Base-by-base conservation (phyloP, 768 basidiomycete genomes). In the Hericium erinaceus region DNA sequence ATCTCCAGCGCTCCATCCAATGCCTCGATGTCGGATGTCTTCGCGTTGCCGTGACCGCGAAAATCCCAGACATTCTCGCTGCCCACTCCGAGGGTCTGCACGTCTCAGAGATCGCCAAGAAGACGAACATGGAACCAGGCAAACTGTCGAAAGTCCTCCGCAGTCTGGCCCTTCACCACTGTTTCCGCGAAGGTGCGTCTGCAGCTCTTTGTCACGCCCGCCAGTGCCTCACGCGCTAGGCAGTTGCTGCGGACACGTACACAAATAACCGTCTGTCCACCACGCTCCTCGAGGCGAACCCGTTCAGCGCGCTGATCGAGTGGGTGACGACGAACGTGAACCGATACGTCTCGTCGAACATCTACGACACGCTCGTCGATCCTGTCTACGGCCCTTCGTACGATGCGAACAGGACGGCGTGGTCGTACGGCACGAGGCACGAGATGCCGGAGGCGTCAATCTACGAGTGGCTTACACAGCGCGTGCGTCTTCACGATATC, bases 251-350 rank as follows among this genome's bases (percentile, higher is more conserved):
- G 9, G 64, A 70, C 16, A 56, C 56, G 0, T 72, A 70, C 58
- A 66, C 69, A 11, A 72, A 72, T 54, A 73, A 68, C 48, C 72
- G 69, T n/a, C 61, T 72, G 26, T 73, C 72, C 2, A 64, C 70
- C 9, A 49, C 67, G 1, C 63, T 68, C 8, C 61, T 57, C 44
- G 64, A 53, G n/a, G 28, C 16, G 37, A 53, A 53, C 39, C 26
- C 52, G 5, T 33, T 39, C 33, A 53, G 52, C 12, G 52, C 52
- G n/a, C 52, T 53, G 11, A 37, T 53, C 8, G 15, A 39, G 2
- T 33, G 26, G 52, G 26, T 26, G 39, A 16, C 52, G 39, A 53
- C 28, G 4, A 18, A 53, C 10, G 13, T 39, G 8, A 53, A 53
- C 13, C 37, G 39, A 39, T 38, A 15, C 39, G 52, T 38, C 16